Conservation (phyloP, 129 eudicot genomes). For the Deinandra increscens region DNA sequence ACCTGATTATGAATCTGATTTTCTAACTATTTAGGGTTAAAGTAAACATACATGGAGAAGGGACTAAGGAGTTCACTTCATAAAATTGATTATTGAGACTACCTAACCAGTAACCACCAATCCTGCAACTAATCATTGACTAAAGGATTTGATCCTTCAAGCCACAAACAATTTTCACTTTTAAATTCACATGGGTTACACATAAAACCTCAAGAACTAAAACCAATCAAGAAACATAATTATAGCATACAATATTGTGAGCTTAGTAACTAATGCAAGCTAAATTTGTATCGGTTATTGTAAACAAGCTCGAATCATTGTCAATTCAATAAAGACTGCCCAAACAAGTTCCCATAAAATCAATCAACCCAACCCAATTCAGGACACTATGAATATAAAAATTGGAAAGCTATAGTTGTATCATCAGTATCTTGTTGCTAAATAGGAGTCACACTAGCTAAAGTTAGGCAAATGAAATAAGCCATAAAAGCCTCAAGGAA, state of each 20-base stretch:
- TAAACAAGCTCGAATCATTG: neutral
- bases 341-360: neutral
- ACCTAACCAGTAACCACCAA: too few relatives aligned
- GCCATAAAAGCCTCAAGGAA: neutral
- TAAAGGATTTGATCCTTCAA: too few relatives aligned
- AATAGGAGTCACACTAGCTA: too few relatives aligned
- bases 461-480: too few relatives aligned
- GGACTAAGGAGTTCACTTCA: neutral
- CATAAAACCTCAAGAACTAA: neutral
- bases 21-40: neutral
- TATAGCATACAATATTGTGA: neutral
- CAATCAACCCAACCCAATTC: neutral
- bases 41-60: neutral
- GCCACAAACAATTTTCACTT: too few relatives aligned
- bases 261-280: neutral
- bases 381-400: neutral
- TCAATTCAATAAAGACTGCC: neutral
- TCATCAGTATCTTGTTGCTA: too few relatives aligned
- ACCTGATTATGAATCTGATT: neutral
- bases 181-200: too few relatives aligned
- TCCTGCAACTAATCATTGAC: too few relatives aligned
- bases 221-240: constrained; percentile 14
- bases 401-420: neutral
- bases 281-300: neutral
- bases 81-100: too few relatives aligned